Base-by-base conservation (phyloP, 164 flowering plant species). In the Magnolia sinica region DNA sequence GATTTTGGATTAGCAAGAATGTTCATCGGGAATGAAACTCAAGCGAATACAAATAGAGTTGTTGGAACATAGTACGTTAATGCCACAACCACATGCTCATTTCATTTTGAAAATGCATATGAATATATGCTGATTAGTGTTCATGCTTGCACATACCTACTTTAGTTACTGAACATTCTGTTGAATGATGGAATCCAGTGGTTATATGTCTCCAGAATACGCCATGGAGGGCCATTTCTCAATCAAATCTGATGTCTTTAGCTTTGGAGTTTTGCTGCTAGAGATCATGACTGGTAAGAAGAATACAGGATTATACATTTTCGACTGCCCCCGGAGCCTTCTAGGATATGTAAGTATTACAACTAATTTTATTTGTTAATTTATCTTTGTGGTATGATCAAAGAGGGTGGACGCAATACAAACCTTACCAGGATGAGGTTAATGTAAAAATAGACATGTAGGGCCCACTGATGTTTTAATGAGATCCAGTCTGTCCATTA, bases 1-100 rank as follows among this genome's bases (percentile, higher is more conserved):
- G 89, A 88, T 66, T 91, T 89, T 84, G 89, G 76, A 58, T 23
- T 49, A 63, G 92, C 88, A 10, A 84, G 82, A 64, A 80, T 88
- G 50, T 79, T 89, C 63, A 79, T 73, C 0, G 79, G 31, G 1
- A 81, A 65, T 65, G 64, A 59, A 73, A 84, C 72, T 50, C 75
- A 71, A 50, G 84, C 16, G 11, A 70, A 67, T 8, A 83, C 89
- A 16, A 78, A n/a, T 0, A 81, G 76, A 75, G 74, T 86, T 8
- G 83, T 80, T 0, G 89, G 90, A 64, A 87, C 92, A 6, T 82
- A 64, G 89, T 89, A 83, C 85, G 87, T 31, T 8, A 22, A 18
- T 29, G 14, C 19, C 6, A 16, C 50, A 37, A 7, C 29, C 19
- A 68, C 49, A 11, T 68, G 6, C 45, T 3, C 45, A 37, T 37